Evolutionary conservation across 768 basidiomycete genomes (phyloP).

Genomic region (Tylopilus intermedius): DNA sequence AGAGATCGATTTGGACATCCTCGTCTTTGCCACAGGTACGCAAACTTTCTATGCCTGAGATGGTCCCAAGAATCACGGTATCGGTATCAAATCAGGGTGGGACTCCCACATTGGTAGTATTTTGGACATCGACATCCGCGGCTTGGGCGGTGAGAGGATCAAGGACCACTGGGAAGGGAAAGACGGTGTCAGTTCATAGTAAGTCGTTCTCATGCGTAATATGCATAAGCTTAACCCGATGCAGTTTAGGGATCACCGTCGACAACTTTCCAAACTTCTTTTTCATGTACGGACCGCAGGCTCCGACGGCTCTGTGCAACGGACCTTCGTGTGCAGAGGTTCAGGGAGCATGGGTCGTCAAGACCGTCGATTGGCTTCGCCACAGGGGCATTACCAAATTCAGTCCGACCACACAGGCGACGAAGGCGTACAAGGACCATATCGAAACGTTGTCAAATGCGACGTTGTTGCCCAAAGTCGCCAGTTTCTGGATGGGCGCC

Average conservation of each 20-base stretch:
- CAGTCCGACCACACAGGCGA: neutral
- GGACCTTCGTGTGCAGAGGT: neutral
- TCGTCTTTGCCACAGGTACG: constrained; percentile 16
- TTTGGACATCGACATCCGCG: constrained; percentile 9
- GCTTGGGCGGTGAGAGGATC: constrained; percentile 2
- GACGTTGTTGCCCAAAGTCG: neutral
- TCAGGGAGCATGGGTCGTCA: neutral
- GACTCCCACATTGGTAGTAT: constrained; percentile 3
- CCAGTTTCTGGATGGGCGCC: neutral
- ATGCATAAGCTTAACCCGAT: neutral
- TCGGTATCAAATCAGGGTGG: constrained; percentile 6
- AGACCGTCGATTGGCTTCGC: neutral
- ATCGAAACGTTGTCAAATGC: neutral
- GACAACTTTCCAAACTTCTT: neutral
- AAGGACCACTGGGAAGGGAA: neutral
- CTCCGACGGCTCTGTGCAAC: neutral
- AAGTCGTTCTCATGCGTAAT: neutral
- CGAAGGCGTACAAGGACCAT: neutral
- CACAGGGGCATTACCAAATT: neutral
- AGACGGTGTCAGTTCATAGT: neutral
- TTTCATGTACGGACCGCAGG: neutral
- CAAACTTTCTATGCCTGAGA: too few species aligned
- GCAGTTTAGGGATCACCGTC: neutral
- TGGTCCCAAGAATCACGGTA: too few species aligned
- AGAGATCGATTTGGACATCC: constrained; percentile 12